Percentiles rank a stretch among this genome's conserved stretches.
These are phyloP conservation scores for Gastrodia elata DNA, from an alignment of 106 monocot species.

Conservation along the genomic window DNA sequence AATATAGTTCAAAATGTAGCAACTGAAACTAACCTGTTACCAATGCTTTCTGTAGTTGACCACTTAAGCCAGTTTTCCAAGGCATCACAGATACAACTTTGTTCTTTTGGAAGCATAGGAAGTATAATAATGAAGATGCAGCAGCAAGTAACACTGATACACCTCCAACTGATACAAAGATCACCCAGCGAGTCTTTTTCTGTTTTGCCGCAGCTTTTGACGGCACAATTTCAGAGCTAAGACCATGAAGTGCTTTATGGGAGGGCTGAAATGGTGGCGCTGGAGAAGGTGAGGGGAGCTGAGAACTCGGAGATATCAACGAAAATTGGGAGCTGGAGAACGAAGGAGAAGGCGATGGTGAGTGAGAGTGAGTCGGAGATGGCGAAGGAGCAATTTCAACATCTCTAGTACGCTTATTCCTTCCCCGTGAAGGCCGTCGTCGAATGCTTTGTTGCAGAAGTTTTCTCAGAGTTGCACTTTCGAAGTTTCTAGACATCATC, in stretches of 20 bases:
- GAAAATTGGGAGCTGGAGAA: constrained; percentile 10
- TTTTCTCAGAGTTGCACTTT: constrained; percentile 13
- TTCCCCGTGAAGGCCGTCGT: not conserved
- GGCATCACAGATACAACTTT: constrained; percentile 59
- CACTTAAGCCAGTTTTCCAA: constrained; percentile 64
- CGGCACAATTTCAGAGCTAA: not conserved
- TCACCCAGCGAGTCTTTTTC: constrained; percentile 10
- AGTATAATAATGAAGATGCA: constrained; percentile 19
- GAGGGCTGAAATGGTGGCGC: not conserved
- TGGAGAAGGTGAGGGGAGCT: not conserved
- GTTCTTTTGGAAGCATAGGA: constrained; percentile 22
- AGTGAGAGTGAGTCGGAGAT: not conserved
- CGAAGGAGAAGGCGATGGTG: not conserved
- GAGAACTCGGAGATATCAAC: not conserved
- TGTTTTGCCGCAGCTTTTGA: not conserved
- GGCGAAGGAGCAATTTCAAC: not conserved
- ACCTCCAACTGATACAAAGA: constrained; percentile 23
- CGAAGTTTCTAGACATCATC: constrained; percentile 10
- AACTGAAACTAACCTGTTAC: constrained; percentile 47
- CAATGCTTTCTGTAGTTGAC: constrained; percentile 70
- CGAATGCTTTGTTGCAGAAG: constrained; percentile 3
- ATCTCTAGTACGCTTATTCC: not conserved
- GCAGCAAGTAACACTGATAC: constrained; percentile 21
- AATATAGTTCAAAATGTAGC: not conserved
- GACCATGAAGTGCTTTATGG: not conserved